Conservation (phyloP, 228 moss, liverwort and hornwort genomes). For the Sphagnum fallax region DNA sequence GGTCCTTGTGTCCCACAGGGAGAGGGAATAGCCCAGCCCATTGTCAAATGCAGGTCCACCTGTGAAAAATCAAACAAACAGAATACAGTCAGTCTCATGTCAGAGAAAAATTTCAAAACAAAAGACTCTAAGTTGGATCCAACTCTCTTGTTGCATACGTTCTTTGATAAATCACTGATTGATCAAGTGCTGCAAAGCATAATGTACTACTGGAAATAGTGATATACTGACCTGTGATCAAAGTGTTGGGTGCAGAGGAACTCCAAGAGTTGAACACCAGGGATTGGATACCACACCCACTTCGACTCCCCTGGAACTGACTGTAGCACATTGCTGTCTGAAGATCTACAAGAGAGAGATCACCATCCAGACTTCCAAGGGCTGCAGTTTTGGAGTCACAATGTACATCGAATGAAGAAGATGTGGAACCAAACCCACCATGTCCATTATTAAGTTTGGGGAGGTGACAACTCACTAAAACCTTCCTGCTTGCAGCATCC, state of each 20-base stretch:
- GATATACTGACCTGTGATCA: conserved; percentile 23
- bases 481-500: conserved; percentile 17
- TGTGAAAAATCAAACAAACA: conserved; percentile 5
- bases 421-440: neutral
- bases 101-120: too few relatives aligned
- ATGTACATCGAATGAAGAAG: conserved; percentile 23
- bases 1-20: conserved; percentile 30
- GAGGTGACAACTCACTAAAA: conserved; percentile 15
- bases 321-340: conserved; percentile 11
- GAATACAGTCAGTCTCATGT: too few relatives aligned
- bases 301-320: conserved; percentile 8
- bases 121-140: too few relatives aligned
- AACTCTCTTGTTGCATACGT: neutral
- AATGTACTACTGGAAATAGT: too few relatives aligned
- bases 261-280: conserved; percentile 11
- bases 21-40: conserved; percentile 20
- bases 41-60: conserved; percentile 17
- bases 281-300: conserved; percentile 18
- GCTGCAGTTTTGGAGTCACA: conserved; percentile 18
- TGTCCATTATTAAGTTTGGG: neutral
- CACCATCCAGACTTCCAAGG: conserved; percentile 17
- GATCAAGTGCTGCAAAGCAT: too few relatives aligned
- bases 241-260: neutral
- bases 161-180: neutral
- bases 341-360: conserved; percentile 16